Evolutionary conservation across 2,329 filamentous ascomycete species (phyloP).

Genomic region (Trichophyton verrucosum): DNA sequence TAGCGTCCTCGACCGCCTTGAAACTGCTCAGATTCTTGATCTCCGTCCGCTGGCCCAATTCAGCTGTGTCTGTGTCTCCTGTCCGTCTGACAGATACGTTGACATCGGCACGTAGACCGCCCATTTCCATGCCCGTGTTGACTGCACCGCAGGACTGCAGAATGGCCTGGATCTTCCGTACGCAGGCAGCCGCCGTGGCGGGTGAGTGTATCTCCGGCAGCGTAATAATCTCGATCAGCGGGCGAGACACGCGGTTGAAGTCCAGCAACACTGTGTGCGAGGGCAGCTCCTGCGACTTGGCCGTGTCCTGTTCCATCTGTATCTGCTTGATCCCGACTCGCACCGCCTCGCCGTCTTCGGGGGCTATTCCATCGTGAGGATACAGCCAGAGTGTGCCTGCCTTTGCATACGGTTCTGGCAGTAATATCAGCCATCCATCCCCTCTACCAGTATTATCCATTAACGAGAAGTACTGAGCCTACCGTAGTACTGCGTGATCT

Average conservation of each 20-base stretch:
- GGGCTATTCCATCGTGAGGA: constrained; percentile 64
- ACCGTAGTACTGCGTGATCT: constrained; percentile 92
- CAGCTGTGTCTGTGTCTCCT: constrained; percentile 40
- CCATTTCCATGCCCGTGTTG: constrained; percentile 83
- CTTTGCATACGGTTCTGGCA: constrained; percentile 47
- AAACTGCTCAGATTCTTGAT: constrained; percentile 96
- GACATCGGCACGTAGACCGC: constrained; percentile 82
- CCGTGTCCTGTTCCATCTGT: constrained; percentile 95
- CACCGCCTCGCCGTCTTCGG: constrained; percentile 58
- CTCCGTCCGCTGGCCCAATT: constrained; percentile 77
- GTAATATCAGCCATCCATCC: neutral
- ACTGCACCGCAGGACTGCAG: constrained; percentile 73
- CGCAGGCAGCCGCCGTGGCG: constrained; percentile 72
- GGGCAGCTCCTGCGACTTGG: constrained; percentile 74
- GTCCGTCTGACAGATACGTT: constrained; percentile 72
- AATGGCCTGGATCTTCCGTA: constrained; percentile 75
- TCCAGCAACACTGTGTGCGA: constrained; percentile 68
- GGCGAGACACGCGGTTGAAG: constrained; percentile 83
- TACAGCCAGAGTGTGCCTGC: constrained; percentile 61
- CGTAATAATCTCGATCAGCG: constrained; percentile 91
- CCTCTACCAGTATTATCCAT: neutral
- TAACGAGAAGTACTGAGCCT: constrained; percentile 18
- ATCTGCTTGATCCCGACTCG: constrained; percentile 79
- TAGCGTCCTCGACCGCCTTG: constrained; percentile 88
- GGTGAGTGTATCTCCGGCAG: constrained; percentile 78